A percentile compares a stretch with the other conserved stretches of the same genome.
Conservation (phyloP, 2,329 filamentous ascomycete genomes). For the Hymenoscyphus repandus region DNA sequence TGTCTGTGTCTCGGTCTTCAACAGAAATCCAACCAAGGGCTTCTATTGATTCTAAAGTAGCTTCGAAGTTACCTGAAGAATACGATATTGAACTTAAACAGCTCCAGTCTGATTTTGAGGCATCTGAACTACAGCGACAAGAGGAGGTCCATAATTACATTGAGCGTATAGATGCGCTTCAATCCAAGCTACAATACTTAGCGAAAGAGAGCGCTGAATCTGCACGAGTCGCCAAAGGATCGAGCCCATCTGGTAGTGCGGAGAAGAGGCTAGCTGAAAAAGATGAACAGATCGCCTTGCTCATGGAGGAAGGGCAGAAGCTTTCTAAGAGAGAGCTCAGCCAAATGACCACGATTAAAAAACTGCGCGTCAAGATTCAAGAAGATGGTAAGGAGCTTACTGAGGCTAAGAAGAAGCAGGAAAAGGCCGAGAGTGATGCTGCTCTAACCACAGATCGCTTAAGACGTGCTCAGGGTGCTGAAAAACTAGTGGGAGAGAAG, state of each 20-base stretch:
- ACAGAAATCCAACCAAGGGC: slow-evolving; percentile 24
- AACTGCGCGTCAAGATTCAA: slow-evolving; percentile 61
- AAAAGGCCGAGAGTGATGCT: slow-evolving; percentile 51
- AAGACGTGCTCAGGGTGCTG: slow-evolving; percentile 45
- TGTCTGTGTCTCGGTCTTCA: slow-evolving; percentile 25
- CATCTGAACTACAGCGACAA: slow-evolving; percentile 48
- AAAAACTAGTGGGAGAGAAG: slow-evolving; percentile 51
- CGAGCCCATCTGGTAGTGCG: slow-evolving; percentile 56
- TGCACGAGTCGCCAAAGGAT: slow-evolving; percentile 63
- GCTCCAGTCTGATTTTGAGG: slow-evolving; percentile 29
- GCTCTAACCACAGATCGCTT: slow-evolving; percentile 42
- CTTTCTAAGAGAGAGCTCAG: slow-evolving; percentile 83
- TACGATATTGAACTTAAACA: slow-evolving; percentile 37
- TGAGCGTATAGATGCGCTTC: slow-evolving; percentile 86
- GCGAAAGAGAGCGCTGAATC: slow-evolving; percentile 73
- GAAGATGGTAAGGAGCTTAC: slow-evolving; percentile 61
- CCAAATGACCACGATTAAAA: slow-evolving; percentile 77
- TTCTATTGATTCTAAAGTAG: background rate
- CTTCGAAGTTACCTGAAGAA: slow-evolving; percentile 26
- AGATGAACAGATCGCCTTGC: slow-evolving; percentile 80
- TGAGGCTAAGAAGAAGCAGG: slow-evolving; percentile 53
- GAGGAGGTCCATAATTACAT: slow-evolving; percentile 80
- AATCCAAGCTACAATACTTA: slow-evolving; percentile 85
- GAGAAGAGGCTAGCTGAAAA: slow-evolving; percentile 84
- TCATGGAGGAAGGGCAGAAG: slow-evolving; percentile 90